A percentile compares a stretch with the other conserved stretches of the same genome.
Conservation (phyloP, 78 protist species). For the Dictyostelium intermedium region DNA sequence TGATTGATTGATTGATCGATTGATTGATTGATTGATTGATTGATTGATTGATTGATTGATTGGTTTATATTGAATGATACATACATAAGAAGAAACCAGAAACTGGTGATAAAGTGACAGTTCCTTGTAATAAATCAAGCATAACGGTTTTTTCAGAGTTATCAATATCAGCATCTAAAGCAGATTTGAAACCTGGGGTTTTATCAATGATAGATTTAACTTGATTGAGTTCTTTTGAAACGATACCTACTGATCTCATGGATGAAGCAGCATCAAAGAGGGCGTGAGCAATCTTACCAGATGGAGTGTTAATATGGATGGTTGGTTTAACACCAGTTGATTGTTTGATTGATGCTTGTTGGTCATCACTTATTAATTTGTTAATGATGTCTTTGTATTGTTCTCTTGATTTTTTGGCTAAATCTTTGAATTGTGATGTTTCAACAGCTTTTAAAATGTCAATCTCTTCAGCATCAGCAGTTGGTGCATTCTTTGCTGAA, state of each 20-base stretch:
- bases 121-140: slow-evolving; percentile 2
- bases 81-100: slow-evolving; percentile 52
- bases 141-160: slow-evolving; percentile 16
- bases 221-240: slow-evolving; percentile 17
- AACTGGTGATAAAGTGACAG: slow-evolving; percentile 42
- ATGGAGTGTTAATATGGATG: slow-evolving; percentile 3
- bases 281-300: slow-evolving; percentile 74
- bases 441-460: background rate
- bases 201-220: background rate
- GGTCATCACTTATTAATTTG: background rate
- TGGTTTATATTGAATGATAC: background rate
- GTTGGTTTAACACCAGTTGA: slow-evolving; percentile 47
- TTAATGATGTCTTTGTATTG: background rate
- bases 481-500: background rate
- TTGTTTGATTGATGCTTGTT: background rate
- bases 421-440: background rate
- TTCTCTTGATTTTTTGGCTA: background rate
- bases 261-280: slow-evolving; percentile 41
- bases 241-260: slow-evolving; percentile 35
- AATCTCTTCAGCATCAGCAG: background rate
- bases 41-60: no score
- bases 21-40: no score
- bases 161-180: slow-evolving; percentile 18
- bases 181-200: background rate
- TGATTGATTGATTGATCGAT: no score